Evolutionary conservation across 225 moss, liverwort and hornwort species (phyloP).

Genomic region (Polytrichum commune): DNA sequence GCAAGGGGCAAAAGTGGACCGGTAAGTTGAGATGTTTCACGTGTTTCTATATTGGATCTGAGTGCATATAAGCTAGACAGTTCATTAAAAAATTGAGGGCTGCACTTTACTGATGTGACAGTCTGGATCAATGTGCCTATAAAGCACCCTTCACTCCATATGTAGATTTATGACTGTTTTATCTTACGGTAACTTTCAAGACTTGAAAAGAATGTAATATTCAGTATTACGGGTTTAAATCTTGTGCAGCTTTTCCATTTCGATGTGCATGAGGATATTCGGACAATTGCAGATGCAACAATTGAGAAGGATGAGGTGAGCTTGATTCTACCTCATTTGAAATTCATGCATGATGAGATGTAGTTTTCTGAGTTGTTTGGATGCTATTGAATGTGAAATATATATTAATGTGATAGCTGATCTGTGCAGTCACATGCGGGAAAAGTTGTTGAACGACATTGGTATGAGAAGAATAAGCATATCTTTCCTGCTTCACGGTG

Average conservation of each 20-base stretch:
- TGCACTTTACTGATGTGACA: too few relatives aligned
- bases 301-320: constrained; percentile 98
- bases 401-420: background rate
- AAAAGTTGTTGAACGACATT: constrained; percentile 98
- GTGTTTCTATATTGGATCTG: too few relatives aligned
- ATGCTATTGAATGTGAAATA: background rate
- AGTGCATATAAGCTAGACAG: too few relatives aligned
- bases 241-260: constrained; percentile 92
- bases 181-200: too few relatives aligned
- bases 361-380: too few relatives aligned
- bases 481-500: constrained; percentile 74
- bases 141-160: too few relatives aligned
- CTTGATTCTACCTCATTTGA: background rate
- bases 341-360: background rate
- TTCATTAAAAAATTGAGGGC: too few relatives aligned
- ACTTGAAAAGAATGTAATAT: too few relatives aligned
- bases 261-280: constrained; percentile 97
- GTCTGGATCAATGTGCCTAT: too few relatives aligned
- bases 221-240: too few relatives aligned
- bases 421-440: constrained; percentile 87
- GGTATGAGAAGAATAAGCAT: constrained; percentile 98
- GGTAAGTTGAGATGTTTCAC: constrained; percentile 36
- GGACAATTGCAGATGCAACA: constrained; percentile 98
- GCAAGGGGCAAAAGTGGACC: constrained; percentile 97
- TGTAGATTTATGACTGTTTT: too few relatives aligned